Evolutionary conservation across 805 yeast genomes (phyloP).

Genomic region (Candida glaebosa): DNA sequence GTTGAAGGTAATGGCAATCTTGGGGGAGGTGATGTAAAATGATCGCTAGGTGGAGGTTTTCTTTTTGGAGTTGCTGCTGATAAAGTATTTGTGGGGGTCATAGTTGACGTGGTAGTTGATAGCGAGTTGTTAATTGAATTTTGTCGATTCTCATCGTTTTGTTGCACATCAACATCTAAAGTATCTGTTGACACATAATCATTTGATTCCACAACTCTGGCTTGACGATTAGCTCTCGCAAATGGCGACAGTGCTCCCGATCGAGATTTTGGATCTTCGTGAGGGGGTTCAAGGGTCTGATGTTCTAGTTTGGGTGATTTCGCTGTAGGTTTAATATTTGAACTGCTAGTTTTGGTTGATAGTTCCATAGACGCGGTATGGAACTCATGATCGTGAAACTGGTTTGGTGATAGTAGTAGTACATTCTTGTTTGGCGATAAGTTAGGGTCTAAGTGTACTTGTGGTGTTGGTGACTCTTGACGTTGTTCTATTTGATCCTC

Average conservation of each 20-base stretch:
- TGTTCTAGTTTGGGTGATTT: slow-evolving; percentile 2
- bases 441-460: slow-evolving; percentile 1
- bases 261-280: slow-evolving; percentile 20
- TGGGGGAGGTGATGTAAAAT: slow-evolving; percentile 36
- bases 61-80: slow-evolving; percentile 15
- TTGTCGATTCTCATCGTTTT: neutral
- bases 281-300: slow-evolving; percentile 7
- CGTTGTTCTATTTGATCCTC: no score
- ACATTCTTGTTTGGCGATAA: slow-evolving; percentile 23
- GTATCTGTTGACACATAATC: slow-evolving; percentile 12
- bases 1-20: slow-evolving; percentile 25
- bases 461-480: slow-evolving; percentile 6
- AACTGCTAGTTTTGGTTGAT: slow-evolving; percentile 4
- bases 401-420: slow-evolving; percentile 37
- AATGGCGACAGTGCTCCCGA: slow-evolving; percentile 36
- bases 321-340: slow-evolving; percentile 4
- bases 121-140: slow-evolving; percentile 1
- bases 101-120: slow-evolving; percentile 3
- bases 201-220: slow-evolving; percentile 40
- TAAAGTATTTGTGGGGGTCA: slow-evolving; percentile 6
- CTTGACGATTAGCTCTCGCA: slow-evolving; percentile 43
- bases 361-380: slow-evolving; percentile 17
- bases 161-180: slow-evolving; percentile 8
- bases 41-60: slow-evolving; percentile 3
- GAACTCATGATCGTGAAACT: slow-evolving; percentile 31